Evolutionary conservation across 768 basidiomycete genomes (phyloP).

Genomic region (Sutorius australiensis): DNA sequence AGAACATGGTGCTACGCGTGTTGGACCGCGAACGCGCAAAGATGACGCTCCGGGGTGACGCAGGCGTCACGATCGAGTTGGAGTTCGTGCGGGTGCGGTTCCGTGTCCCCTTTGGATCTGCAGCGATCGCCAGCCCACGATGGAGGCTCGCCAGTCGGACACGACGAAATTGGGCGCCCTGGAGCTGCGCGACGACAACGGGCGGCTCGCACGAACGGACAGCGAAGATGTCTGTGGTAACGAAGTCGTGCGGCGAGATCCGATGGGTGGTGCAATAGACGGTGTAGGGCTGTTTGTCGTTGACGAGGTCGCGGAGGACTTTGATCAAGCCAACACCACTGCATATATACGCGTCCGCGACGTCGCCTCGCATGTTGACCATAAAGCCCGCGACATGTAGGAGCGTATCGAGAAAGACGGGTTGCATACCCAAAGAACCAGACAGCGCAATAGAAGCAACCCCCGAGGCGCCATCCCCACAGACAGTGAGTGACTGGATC

Average conservation of each 20-base stretch:
- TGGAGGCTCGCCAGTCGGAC: constrained; percentile 50
- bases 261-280: constrained; percentile 49
- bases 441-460: constrained; percentile 48
- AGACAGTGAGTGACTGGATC: constrained; percentile 51
- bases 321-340: constrained; percentile 47
- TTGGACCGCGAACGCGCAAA: constrained; percentile 28
- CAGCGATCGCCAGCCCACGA: constrained; percentile 39
- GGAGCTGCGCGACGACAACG: constrained; percentile 51
- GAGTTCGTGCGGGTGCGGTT: constrained; percentile 25
- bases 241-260: constrained; percentile 41
- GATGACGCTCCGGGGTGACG: constrained; percentile 28
- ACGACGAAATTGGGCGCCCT: constrained; percentile 57
- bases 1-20: constrained; percentile 17
- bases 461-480: constrained; percentile 45
- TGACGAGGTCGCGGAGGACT: constrained; percentile 41
- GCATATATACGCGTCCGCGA: constrained; percentile 62
- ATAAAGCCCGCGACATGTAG: constrained; percentile 70
- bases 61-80: constrained; percentile 24
- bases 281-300: constrained; percentile 40
- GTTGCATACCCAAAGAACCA: constrained; percentile 41
- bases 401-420: constrained; percentile 63
- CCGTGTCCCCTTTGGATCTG: constrained; percentile 10
- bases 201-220: constrained; percentile 36
- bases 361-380: constrained; percentile 51
- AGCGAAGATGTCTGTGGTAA: constrained; percentile 51